Percentiles rank a stretch among this genome's conserved stretches.
phyloP scores from a whole-genome alignment of 108 stramenopile genomes.

The Epithemia pelagica region DNA sequence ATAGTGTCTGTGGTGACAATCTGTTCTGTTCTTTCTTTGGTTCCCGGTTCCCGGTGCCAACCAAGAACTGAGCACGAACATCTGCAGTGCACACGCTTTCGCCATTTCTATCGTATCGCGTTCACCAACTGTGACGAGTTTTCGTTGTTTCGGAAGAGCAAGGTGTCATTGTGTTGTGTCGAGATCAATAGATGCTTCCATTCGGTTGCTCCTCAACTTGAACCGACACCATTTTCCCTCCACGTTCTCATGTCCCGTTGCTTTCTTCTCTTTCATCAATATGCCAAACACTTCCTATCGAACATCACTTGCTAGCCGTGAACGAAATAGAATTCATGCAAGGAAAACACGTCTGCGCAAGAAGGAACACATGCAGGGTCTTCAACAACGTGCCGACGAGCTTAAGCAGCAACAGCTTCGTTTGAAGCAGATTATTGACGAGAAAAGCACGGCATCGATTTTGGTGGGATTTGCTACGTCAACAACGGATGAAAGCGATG shows the following conservation, averaged over 20 bases:
- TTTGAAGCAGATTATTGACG: slow-evolving; percentile 76
- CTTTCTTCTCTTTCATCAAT: not conserved
- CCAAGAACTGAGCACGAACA: not conserved
- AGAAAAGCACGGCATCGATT: slow-evolving; percentile 85
- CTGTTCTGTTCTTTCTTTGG: not conserved
- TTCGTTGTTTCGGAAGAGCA: not conserved
- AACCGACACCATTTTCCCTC: not conserved
- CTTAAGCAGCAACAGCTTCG: slow-evolving; percentile 66
- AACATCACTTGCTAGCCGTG: slow-evolving; percentile 28
- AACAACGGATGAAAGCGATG: not conserved
- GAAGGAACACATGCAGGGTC: slow-evolving; percentile 55
- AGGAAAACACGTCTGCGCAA: slow-evolving; percentile 70
- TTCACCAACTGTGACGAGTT: no score
- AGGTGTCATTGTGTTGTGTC: not conserved
- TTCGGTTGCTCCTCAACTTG: no score
- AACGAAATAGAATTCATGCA: slow-evolving; percentile 76
- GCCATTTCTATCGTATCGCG: no score
- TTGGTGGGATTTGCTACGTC: slow-evolving; percentile 55
- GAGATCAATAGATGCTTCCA: not conserved
- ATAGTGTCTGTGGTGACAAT: not conserved
- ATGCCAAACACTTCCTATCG: slow-evolving; percentile 11
- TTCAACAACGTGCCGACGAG: slow-evolving; percentile 31
- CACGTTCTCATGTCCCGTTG: not conserved
- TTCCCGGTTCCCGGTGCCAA: not conserved
- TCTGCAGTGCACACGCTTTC: not conserved